phyloP scores from a whole-genome alignment of 2,329 filamentous ascomycete species.

The Aspergillus fructus region DNA sequence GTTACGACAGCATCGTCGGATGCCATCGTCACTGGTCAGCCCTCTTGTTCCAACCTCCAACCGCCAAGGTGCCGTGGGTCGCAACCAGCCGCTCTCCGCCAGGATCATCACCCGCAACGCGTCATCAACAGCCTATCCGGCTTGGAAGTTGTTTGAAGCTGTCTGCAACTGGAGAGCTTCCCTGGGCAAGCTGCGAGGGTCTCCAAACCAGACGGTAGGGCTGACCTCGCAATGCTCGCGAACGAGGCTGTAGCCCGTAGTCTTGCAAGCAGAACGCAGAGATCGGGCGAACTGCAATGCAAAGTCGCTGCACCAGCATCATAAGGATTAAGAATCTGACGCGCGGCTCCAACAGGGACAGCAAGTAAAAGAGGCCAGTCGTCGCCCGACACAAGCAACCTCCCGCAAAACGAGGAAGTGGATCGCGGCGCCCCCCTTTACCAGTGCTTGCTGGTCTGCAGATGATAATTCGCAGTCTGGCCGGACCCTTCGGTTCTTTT shows the following conservation, averaged over 20 bases:
- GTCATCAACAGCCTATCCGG: background rate
- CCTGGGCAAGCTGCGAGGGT: too few species aligned
- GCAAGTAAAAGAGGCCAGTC: background rate
- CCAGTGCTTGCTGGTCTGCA: background rate
- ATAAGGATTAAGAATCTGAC: constrained; percentile 4
- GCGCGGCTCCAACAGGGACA: constrained; percentile 1
- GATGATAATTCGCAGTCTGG: constrained; percentile 1
- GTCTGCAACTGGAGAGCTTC: background rate
- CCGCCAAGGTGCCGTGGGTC: constrained; percentile 5
- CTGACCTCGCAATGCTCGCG: background rate
- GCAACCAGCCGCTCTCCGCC: background rate
- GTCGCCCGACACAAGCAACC: background rate
- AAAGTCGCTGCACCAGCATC: background rate
- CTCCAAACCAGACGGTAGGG: background rate
- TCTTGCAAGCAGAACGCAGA: too few species aligned
- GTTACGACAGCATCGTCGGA: background rate
- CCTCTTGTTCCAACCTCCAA: background rate
- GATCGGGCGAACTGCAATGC: too few species aligned
- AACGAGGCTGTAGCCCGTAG: too few species aligned
- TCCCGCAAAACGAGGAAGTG: background rate
- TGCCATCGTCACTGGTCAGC: background rate
- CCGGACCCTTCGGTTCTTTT: background rate
- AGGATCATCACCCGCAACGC: constrained; percentile 3
- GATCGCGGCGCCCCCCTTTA: background rate
- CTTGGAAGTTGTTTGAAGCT: background rate